Base-by-base conservation (phyloP, 1,284 basidiomycete genomes). In the Leccinum olivaceoglutinosum region DNA sequence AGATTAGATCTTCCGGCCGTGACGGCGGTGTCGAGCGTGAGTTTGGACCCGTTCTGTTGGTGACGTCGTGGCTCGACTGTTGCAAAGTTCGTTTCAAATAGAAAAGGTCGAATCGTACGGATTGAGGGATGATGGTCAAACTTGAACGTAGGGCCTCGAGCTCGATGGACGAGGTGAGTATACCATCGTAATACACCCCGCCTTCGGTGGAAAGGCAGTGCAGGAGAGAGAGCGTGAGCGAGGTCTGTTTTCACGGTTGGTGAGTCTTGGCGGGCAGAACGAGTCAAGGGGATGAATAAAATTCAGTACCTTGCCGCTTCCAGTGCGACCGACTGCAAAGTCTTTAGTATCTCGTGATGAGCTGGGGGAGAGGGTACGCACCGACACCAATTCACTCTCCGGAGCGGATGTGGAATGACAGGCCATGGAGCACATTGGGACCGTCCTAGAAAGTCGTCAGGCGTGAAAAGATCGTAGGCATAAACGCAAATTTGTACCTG, bases 71-170 rank as follows among this genome's bases (percentile, higher is more conserved):
- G 25, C 25, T 29, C 25, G 25, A 29, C 25, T 29, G 25, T 29
- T 29, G 25, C 25, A 29, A 32, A 32, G 29, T 32, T 32, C 29
- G 29, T 32, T 32, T 32, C 29, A 32, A 32, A 32, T 32, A 32
- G 5, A 32, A 25, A n/a, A 18, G 44, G 32, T 16, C 29, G 63
- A n/a, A 14, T n/a, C 55, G 62, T 58, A 81, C 81, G 64, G 81
- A 74, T 71, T 84, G 82, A 6, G 82, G 82, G 59, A 84, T 88
- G 68, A 89, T 85, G 3, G 87, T 89, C 58, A 90, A 81, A 63
- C 81, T 81, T 1, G 81, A 80, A 38, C 89, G 77, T 38, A 90
- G 69, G 18, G 12, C 56, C 25, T 68, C 67, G 32, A 68, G 64
- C 2, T 56, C 41, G 58, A 68, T 62, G 29, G 39, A 70, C 53